A percentile compares a stretch with the other conserved stretches of the same genome.
Evolutionary conservation across 352 stramenopile genomes (phyloP).

Genomic region (Peronosclerospora sorghi): DNA sequence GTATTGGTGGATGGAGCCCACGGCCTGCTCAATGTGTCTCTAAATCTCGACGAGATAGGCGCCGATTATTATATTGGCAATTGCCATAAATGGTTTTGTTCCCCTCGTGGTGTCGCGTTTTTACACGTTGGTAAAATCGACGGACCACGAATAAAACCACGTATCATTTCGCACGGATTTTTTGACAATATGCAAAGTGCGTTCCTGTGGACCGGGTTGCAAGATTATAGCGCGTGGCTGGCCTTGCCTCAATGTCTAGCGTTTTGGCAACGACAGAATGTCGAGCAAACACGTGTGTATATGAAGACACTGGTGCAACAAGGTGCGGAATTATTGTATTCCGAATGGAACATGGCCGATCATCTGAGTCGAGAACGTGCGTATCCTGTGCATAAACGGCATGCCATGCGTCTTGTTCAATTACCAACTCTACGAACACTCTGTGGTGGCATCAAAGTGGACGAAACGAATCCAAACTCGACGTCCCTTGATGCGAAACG

Average conservation of each 20-base stretch:
- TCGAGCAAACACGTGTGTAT: constrained; percentile 35
- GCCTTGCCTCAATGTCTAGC: constrained; percentile 73
- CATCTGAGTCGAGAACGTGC: constrained; percentile 20
- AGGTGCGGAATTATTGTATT: constrained; percentile 49
- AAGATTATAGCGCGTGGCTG: constrained; percentile 87
- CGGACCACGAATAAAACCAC: constrained; percentile 30
- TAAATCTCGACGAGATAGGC: constrained; percentile 52
- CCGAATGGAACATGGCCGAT: constrained; percentile 38
- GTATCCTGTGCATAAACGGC: constrained; percentile 47
- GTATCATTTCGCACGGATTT: constrained; percentile 87
- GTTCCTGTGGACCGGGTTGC: constrained; percentile 89
- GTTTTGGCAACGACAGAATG: constrained; percentile 64
- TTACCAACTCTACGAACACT: constrained; percentile 36
- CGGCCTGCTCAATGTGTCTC: constrained; percentile 67
- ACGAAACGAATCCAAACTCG: constrained; percentile 18
- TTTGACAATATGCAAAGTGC: constrained; percentile 83
- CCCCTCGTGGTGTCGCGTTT: constrained; percentile 79
- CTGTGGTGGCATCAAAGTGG: constrained; percentile 25
- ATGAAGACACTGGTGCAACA: constrained; percentile 52
- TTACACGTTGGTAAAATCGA: constrained; percentile 50
- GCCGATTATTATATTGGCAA: constrained; percentile 91
- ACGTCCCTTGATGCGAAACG: constrained; percentile 82
- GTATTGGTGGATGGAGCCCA: constrained; percentile 90
- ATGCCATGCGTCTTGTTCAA: constrained; percentile 67
- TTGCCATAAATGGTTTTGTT: constrained; percentile 93